A percentile compares a stretch with the other conserved stretches of the same genome.
Conservation (phyloP, 2,329 filamentous ascomycete genomes). For the Tetracladium maxilliforme region DNA sequence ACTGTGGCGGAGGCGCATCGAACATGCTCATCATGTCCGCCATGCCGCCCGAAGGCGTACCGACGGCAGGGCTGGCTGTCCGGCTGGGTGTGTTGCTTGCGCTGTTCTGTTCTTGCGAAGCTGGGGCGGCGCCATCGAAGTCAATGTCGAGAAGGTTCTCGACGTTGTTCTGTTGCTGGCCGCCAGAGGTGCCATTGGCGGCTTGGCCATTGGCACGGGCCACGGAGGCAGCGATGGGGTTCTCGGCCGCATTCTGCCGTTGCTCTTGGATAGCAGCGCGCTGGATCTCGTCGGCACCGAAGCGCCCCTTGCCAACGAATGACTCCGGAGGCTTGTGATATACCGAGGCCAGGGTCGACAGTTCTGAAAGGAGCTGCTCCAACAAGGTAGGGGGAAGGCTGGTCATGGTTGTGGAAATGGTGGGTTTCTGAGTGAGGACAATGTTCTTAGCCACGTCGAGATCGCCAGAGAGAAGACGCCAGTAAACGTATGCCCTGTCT, state of each 20-base stretch:
- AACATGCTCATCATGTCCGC: conserved; percentile 70
- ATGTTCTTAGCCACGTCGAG: conserved; percentile 82
- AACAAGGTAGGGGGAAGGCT: conserved; percentile 72
- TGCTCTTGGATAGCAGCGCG: conserved; percentile 94
- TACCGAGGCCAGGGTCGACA: conserved; percentile 90
- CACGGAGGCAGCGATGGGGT: conserved; percentile 80
- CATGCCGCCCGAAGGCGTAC: conserved; percentile 40
- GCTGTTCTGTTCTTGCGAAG: conserved; percentile 60
- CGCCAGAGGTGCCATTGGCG: conserved; percentile 40
- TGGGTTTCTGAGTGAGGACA: conserved; percentile 84
- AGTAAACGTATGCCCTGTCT: conserved; percentile 95
- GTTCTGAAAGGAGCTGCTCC: conserved; percentile 78
- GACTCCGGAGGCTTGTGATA: conserved; percentile 98
- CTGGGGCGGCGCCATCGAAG: conserved; percentile 84
- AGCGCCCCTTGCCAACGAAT: conserved; percentile 93
- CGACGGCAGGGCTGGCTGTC: conserved; percentile 43
- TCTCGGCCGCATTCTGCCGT: conserved; percentile 79
- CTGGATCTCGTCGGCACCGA: conserved; percentile 87
- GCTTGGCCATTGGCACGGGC: no score
- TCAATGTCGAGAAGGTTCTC: conserved; percentile 95
- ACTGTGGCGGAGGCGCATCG: conserved; percentile 22
- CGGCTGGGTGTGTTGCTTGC: conserved; percentile 53
- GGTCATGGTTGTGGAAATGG: conserved; percentile 87
- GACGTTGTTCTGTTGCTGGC: conserved; percentile 56
- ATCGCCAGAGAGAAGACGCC: conserved; percentile 88